phyloP scores from a whole-genome alignment of 139 green algal genomes.

The Nannochloris sp. region DNA sequence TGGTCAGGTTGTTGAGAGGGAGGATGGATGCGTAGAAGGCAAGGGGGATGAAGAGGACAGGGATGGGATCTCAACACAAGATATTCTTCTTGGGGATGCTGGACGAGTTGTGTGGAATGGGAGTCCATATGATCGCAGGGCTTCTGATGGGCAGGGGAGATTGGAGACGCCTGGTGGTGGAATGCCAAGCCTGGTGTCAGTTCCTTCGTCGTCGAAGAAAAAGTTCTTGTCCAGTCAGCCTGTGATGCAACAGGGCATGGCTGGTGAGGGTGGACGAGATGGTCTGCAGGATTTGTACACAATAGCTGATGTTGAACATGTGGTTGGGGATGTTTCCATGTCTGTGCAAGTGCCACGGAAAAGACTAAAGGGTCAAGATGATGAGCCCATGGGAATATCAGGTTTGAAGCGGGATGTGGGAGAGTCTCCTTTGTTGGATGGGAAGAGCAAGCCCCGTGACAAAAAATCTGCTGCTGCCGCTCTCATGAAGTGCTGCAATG shows the following conservation, averaged over 20 bases:
- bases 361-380: too few species aligned
- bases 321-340: too few species aligned
- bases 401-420: too few species aligned
- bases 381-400: too few species aligned
- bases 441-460: background rate
- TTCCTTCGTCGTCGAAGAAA: background rate
- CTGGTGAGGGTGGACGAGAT: background rate
- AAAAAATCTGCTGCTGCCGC: background rate
- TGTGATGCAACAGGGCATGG: background rate
- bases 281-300: background rate
- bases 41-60: too few species aligned
- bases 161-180: background rate
- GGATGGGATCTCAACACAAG: too few species aligned
- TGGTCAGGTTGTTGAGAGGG: too few species aligned
- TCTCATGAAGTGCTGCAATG: conserved; percentile 1
- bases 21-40: too few species aligned
- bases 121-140: background rate
- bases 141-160: too few species aligned
- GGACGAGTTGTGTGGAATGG: background rate
- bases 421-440: background rate
- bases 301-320: background rate
- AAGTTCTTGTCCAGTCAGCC: background rate
- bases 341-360: too few species aligned
- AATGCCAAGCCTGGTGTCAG: background rate
- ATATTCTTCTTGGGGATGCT: background rate